Evolutionary conservation across 306 rosid species (phyloP), one percentile per base, ranked within the genome.

Genomic region (Prosopis cineraria): DNA sequence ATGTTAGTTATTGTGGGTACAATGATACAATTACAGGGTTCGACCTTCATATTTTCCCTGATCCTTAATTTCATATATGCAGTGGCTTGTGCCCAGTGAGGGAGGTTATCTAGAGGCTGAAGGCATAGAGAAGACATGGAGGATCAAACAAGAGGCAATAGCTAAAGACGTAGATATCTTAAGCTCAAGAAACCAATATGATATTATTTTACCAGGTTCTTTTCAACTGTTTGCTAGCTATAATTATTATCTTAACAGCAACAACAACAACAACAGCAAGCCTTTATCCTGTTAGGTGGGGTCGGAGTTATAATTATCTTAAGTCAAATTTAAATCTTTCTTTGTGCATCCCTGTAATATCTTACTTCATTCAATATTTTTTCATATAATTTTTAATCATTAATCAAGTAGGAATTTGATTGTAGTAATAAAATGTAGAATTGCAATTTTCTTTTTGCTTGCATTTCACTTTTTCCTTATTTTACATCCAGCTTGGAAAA

Each of bases 71-170:
- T 68, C 43, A 22, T 34, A 45, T 74, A 27, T 69, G 79, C 79
- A 95, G 98, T 95, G 97, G 96, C 91, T 95, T 76, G 86, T 79
- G 89, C 98, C 98, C 25, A 87, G 88, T 36, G 96, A 89, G 75
- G 93, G 87, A 50, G 97, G 98, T 59, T 93, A 75, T 83, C 81
- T 95, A 78, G 97, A 91, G 89, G 39, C 90, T 59, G 98, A 92
- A 82, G 98, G 98, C 29, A 44, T 91, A 68, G 98, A 92, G 90
- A 91, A 91, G 83, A 88, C 98, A 6, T 88, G 89, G 88, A 88
- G 89, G 80, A 75, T 89, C 73, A 95, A 80, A 80, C 98, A 95
- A 70, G 93, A 87, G 62, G 72, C 89, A 20, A 86, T 95, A 82
- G 84, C 87, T 40, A 75, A 20, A 6, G 97, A 87, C 87, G 97